phyloP scores from a whole-genome alignment of 768 basidiomycete genomes.

The Crepidotus variabilis region DNA sequence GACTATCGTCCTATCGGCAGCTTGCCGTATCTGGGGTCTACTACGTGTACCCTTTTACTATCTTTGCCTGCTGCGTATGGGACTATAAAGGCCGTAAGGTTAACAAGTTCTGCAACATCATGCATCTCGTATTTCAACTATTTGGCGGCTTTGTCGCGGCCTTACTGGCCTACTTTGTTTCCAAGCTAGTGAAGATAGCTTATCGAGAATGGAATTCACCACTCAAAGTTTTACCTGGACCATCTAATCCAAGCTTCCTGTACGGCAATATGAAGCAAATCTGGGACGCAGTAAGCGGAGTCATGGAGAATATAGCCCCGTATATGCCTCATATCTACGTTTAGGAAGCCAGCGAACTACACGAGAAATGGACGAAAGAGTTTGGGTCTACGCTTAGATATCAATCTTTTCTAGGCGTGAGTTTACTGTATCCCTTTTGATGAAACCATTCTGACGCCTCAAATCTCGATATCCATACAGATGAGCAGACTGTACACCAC shows the following conservation, averaged over 20 bases:
- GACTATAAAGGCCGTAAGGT: too few relatives aligned
- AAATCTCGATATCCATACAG: neutral
- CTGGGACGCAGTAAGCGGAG: conserved; percentile 31
- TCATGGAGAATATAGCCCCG: neutral
- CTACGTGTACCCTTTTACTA: too few relatives aligned
- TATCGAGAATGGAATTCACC: conserved; percentile 35
- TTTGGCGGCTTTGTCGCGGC: conserved; percentile 7
- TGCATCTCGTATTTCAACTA: neutral
- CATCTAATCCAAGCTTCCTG: conserved; percentile 38
- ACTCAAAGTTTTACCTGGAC: conserved; percentile 48
- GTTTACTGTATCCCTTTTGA: conserved; percentile 7
- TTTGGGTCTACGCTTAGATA: conserved; percentile 47
- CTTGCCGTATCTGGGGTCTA: too few relatives aligned
- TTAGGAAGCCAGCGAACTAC: conserved; percentile 33
- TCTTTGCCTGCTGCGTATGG: too few relatives aligned
- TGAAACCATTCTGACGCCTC: neutral
- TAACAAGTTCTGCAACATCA: neutral
- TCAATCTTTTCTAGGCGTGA: conserved; percentile 40
- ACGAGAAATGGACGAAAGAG: conserved; percentile 45
- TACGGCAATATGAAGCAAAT: conserved; percentile 48
- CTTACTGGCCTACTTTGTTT: conserved; percentile 23
- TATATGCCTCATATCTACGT: neutral
- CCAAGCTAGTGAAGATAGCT: conserved; percentile 25
- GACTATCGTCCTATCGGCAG: too few relatives aligned
- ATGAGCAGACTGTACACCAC: conserved; percentile 43